Conservation (phyloP, 176 grass and related monocot genomes). For the Juncus effusus region DNA sequence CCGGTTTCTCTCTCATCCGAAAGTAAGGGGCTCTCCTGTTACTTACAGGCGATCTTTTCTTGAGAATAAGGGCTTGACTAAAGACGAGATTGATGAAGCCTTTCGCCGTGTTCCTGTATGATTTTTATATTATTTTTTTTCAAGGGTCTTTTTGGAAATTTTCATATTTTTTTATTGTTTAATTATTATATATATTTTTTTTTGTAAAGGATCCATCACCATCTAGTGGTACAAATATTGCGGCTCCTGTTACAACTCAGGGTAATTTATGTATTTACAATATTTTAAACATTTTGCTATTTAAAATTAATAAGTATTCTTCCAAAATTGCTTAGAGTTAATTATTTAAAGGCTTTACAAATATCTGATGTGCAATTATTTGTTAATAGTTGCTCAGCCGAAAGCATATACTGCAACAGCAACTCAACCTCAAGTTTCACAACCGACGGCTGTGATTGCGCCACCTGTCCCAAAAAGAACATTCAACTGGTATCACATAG, state of each 20-base stretch:
- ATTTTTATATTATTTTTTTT: constrained; percentile 2
- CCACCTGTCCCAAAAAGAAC: constrained; percentile 22
- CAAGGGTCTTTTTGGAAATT: constrained; percentile 1
- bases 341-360: constrained; percentile 2
- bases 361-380: constrained; percentile 27
- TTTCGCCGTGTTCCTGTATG: constrained; percentile 78
- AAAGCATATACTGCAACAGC: constrained; percentile 27
- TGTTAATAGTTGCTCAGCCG: constrained; percentile 40
- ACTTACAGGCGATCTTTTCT: constrained; percentile 70
- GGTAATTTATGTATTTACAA: constrained; percentile 35
- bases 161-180: background rate
- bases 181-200: constrained; percentile 28
- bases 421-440: constrained; percentile 33
- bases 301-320: constrained; percentile 10
- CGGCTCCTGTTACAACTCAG: constrained; percentile 29
- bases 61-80: constrained; percentile 78
- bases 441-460: constrained; percentile 25
- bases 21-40: constrained; percentile 64
- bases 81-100: constrained; percentile 84
- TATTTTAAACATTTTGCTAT: background rate
- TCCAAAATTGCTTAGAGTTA: background rate
- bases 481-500: constrained; percentile 50
- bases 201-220: constrained; percentile 53
- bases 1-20: constrained; percentile 84
- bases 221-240: constrained; percentile 35